Evolutionary conservation across 2,329 filamentous ascomycete species (phyloP).

Genomic region (Neodidymelliopsis sp.): DNA sequence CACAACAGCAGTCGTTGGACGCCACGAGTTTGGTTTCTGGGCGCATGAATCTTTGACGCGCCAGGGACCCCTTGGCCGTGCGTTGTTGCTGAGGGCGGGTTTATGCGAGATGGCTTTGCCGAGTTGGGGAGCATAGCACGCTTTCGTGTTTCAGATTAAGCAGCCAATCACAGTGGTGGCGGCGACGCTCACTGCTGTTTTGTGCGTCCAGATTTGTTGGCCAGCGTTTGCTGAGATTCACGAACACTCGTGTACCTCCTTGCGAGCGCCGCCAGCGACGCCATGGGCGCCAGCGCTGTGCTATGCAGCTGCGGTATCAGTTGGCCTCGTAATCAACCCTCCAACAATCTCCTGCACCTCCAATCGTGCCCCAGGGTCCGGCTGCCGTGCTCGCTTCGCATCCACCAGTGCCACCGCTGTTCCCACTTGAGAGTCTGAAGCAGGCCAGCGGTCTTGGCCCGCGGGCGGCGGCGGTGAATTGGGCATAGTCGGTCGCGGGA

Average conservation of each 20-base stretch:
- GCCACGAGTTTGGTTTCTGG: constrained; percentile 17
- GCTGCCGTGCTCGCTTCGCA: constrained; percentile 11
- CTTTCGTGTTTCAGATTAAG: constrained; percentile 26
- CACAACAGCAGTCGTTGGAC: constrained; percentile 20
- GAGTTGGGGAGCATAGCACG: constrained; percentile 18
- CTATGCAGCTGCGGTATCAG: constrained; percentile 10
- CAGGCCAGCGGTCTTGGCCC: constrained; percentile 35
- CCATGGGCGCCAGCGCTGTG: constrained; percentile 9
- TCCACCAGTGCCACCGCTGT: constrained; percentile 16
- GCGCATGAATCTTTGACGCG: constrained; percentile 25
- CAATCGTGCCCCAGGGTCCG: constrained; percentile 25
- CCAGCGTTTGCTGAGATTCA: constrained; percentile 20
- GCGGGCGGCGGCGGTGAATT: constrained; percentile 30
- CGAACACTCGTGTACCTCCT: constrained; percentile 9
- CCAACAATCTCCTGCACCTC: constrained; percentile 26
- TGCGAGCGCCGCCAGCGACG: constrained; percentile 7
- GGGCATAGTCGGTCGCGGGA: constrained; percentile 38
- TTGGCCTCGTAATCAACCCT: constrained; percentile 1
- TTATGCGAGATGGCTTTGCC: constrained; percentile 29
- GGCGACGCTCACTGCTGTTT: constrained; percentile 11
- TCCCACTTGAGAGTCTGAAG: constrained; percentile 24
- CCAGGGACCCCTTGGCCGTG: constrained; percentile 20
- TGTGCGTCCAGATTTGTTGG: constrained; percentile 11
- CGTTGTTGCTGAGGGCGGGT: constrained; percentile 18
- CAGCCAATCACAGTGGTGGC: constrained; percentile 24